Conservation (phyloP, 768 basidiomycete species). For the Punctularia strigosozonata region DNA sequence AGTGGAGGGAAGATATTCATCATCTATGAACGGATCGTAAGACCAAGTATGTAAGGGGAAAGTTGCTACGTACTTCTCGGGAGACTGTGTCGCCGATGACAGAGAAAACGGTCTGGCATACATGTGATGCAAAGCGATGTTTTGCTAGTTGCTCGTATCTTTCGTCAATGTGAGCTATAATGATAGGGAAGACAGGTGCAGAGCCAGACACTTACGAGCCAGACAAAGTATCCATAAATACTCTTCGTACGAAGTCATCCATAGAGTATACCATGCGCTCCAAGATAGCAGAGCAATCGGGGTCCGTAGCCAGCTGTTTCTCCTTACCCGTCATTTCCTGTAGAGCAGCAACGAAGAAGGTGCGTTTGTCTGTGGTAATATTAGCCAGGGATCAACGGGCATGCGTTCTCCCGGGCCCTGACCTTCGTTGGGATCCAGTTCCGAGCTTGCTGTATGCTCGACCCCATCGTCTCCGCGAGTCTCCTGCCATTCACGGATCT, state of each 20-base stretch:
- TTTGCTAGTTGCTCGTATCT: slow-evolving; percentile 55
- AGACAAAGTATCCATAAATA: slow-evolving; percentile 76
- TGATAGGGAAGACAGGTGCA: neutral
- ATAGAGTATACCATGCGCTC: slow-evolving; percentile 88
- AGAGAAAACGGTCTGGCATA: slow-evolving; percentile 79
- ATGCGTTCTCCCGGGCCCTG: slow-evolving; percentile 8
- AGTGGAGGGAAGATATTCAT: slow-evolving; percentile 40
- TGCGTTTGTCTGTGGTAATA: slow-evolving; percentile 44
- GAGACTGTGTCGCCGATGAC: slow-evolving; percentile 52
- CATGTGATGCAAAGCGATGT: slow-evolving; percentile 93
- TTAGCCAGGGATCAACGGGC: neutral
- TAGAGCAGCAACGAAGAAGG: slow-evolving; percentile 76
- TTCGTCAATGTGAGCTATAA: slow-evolving; percentile 1
- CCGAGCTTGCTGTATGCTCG: too few relatives aligned
- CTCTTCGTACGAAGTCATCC: slow-evolving; percentile 92
- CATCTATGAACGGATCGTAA: slow-evolving; percentile 22
- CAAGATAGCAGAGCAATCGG: slow-evolving; percentile 82
- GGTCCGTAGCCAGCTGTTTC: slow-evolving; percentile 82
- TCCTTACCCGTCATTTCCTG: slow-evolving; percentile 83
- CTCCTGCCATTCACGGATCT: slow-evolving; percentile 82
- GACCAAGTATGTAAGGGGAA: neutral
- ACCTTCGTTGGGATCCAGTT: slow-evolving; percentile 66
- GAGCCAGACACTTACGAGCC: slow-evolving; percentile 61
- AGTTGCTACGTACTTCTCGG: slow-evolving; percentile 43
- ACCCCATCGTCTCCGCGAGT: too few relatives aligned